phyloP scores from a whole-genome alignment of 495 filamentous ascomycete species.

The Tuber umbilicatum region DNA sequence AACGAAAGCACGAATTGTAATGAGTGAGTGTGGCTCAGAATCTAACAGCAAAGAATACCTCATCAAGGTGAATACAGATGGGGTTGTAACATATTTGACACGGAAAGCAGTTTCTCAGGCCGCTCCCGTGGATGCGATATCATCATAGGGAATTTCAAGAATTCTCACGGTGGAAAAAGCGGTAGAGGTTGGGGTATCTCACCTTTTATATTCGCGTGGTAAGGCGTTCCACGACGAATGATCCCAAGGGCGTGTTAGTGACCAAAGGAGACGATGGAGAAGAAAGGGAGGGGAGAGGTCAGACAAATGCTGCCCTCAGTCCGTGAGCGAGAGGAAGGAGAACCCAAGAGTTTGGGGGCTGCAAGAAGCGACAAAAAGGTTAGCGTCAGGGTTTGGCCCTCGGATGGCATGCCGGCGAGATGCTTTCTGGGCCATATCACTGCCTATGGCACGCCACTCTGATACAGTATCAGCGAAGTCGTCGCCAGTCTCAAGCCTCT shows the following conservation, averaged over 20 bases:
- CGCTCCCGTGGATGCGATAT: slow-evolving; percentile 14
- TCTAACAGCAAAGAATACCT: slow-evolving; percentile 24
- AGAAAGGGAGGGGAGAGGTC: neutral
- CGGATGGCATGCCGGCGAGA: neutral
- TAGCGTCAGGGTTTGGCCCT: neutral
- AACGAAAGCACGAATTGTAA: neutral
- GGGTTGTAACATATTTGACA: slow-evolving; percentile 25
- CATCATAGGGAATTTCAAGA: slow-evolving; percentile 10
- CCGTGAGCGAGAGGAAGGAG: neutral
- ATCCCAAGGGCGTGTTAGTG: neutral
- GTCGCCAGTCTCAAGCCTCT: neutral
- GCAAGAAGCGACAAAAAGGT: neutral
- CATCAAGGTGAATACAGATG: slow-evolving; percentile 27
- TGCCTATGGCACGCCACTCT: neutral
- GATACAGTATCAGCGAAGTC: neutral
- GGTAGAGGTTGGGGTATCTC: neutral
- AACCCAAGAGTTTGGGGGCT: neutral
- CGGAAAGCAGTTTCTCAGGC: slow-evolving; percentile 20
- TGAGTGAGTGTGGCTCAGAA: slow-evolving; percentile 7
- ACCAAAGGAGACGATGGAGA: neutral
- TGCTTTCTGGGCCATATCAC: neutral
- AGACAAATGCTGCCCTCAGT: neutral
- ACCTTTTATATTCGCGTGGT: neutral
- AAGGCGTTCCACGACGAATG: neutral
- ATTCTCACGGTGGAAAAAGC: neutral